phyloP scores from a whole-genome alignment of 495 filamentous ascomycete species.

The Hyaloscypha hepaticicola region DNA sequence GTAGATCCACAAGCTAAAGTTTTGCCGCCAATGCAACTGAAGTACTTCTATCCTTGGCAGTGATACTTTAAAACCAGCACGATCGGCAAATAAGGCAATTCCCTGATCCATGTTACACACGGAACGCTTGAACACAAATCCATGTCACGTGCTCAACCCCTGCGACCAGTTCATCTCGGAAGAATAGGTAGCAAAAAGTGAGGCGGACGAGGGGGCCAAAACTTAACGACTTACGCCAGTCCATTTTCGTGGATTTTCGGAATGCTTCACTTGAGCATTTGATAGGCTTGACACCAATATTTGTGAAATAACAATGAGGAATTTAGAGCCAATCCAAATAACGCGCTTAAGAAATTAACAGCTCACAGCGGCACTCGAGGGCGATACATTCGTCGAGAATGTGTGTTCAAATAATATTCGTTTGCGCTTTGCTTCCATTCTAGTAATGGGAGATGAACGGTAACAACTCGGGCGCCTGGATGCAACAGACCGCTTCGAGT shows the following conservation, averaged over 20 bases:
- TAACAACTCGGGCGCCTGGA: constrained; percentile 16
- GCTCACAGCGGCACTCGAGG: background rate
- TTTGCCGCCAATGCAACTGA: constrained; percentile 2
- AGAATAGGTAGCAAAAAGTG: background rate
- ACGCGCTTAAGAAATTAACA: background rate
- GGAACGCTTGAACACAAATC: background rate
- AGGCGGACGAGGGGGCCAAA: too few relatives aligned
- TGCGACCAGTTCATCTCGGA: background rate
- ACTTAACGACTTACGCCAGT: background rate
- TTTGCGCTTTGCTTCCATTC: background rate
- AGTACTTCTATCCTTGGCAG: background rate
- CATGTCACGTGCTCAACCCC: background rate
- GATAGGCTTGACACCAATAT: background rate
- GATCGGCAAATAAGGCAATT: background rate
- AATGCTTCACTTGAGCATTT: background rate
- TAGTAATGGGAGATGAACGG: background rate
- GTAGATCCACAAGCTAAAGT: background rate
- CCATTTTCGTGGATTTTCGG: background rate
- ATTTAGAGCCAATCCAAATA: background rate
- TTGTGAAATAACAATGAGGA: background rate
- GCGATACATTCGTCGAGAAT: background rate
- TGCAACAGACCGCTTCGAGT: constrained; percentile 10
- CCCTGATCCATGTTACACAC: background rate
- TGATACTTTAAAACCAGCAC: background rate
- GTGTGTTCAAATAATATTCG: constrained; percentile 7